A percentile compares a stretch with the other conserved stretches of the same genome.
Evolutionary conservation across 2,329 filamentous ascomycete genomes (phyloP).

Genomic region (Verticillium klebahnii): DNA sequence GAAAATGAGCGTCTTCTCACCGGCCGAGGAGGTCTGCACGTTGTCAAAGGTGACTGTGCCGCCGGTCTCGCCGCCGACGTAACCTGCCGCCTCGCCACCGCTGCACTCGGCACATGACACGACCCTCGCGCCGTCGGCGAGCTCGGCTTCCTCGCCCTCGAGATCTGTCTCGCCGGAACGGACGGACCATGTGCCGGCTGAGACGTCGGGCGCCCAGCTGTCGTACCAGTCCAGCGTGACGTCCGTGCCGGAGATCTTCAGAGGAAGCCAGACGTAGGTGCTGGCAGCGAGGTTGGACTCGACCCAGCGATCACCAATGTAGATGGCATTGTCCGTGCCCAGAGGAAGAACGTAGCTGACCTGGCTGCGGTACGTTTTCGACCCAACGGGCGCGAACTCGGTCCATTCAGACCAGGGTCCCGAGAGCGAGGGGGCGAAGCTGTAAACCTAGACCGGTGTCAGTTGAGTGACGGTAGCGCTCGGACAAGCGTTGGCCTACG

Average conservation of each 20-base stretch:
- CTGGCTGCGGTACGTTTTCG: slow-evolving; percentile 55
- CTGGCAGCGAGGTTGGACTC: slow-evolving; percentile 53
- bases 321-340: slow-evolving; percentile 40
- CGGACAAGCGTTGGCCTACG: slow-evolving; percentile 19
- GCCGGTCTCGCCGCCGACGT: slow-evolving; percentile 43
- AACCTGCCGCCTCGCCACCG: slow-evolving; percentile 43
- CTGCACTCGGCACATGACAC: slow-evolving; percentile 49
- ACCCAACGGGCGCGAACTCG: slow-evolving; percentile 51
- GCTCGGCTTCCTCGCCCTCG: slow-evolving; percentile 45
- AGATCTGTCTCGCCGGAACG: slow-evolving; percentile 40
- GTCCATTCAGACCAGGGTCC: slow-evolving; percentile 60
- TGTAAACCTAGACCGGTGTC: slow-evolving; percentile 35
- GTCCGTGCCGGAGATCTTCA: slow-evolving; percentile 46
- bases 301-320: slow-evolving; percentile 65
- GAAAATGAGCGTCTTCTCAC: slow-evolving; percentile 47
- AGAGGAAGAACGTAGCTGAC: slow-evolving; percentile 52
- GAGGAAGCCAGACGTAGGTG: slow-evolving; percentile 62
- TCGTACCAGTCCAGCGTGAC: slow-evolving; percentile 47
- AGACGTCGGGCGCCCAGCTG: slow-evolving; percentile 47
- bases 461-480: slow-evolving; percentile 2
- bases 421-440: slow-evolving; percentile 49
- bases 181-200: slow-evolving; percentile 35
- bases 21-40: slow-evolving; percentile 37
- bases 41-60: slow-evolving; percentile 42
- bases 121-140: slow-evolving; percentile 38